phyloP scores from a whole-genome alignment of 495 filamentous ascomycete genomes.

The Aspergillus affinis region DNA sequence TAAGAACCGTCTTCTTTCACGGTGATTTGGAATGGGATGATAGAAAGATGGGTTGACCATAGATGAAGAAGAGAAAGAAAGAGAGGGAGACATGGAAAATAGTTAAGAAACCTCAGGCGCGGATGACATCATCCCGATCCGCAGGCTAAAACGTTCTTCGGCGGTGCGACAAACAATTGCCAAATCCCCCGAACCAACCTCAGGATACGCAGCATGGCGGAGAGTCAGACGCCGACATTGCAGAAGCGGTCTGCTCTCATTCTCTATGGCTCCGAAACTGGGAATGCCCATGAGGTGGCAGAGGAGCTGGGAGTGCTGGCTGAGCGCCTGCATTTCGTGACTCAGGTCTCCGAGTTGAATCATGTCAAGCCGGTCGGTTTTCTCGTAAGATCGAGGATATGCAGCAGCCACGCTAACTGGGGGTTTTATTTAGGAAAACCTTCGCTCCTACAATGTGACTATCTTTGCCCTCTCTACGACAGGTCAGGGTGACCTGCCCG shows the following conservation, averaged over 20 bases:
- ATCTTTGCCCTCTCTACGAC: slow-evolving; percentile 88
- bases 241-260: slow-evolving; percentile 63
- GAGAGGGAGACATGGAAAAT: too few relatives aligned
- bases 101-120: background rate
- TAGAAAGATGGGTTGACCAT: too few relatives aligned
- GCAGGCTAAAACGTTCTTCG: background rate
- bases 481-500: slow-evolving; percentile 89
- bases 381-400: background rate
- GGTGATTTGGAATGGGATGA: too few relatives aligned
- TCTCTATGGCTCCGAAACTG: slow-evolving; percentile 92
- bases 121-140: slow-evolving; percentile 1
- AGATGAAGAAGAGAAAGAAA: background rate
- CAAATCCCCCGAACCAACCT: background rate
- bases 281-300: slow-evolving; percentile 86
- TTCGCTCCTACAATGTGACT: slow-evolving; percentile 58
- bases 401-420: slow-evolving; percentile 5
- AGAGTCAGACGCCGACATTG: background rate
- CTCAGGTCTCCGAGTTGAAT: slow-evolving; percentile 74
- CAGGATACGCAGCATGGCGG: background rate
- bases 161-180: background rate
- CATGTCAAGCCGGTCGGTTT: slow-evolving; percentile 67
- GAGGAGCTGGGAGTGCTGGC: slow-evolving; percentile 72
- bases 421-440: slow-evolving; percentile 39
- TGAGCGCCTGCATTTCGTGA: slow-evolving; percentile 74
- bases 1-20: too few relatives aligned